Percentiles rank a stretch among this genome's conserved stretches.
These are phyloP conservation scores for Trametes polyzona DNA, from an alignment of 1,284 basidiomycete species.

Conservation along the genomic window DNA sequence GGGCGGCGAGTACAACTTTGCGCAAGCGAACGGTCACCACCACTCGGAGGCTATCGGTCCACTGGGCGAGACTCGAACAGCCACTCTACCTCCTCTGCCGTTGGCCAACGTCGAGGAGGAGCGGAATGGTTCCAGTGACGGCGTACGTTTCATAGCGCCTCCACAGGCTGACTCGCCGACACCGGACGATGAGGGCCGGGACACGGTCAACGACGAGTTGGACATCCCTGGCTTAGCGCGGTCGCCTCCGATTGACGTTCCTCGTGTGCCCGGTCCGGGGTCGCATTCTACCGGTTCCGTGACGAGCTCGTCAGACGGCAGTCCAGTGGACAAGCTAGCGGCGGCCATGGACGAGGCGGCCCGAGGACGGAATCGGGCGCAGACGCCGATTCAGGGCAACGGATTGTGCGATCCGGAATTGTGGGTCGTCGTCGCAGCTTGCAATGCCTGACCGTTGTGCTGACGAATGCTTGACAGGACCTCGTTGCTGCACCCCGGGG, in stretches of 20 bases:
- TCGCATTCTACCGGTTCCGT: constrained; percentile 40
- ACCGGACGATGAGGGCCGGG: constrained; percentile 33
- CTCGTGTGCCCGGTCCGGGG: constrained; percentile 32
- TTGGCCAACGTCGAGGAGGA: constrained; percentile 22
- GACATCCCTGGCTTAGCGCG: constrained; percentile 42
- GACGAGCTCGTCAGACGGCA: constrained; percentile 56
- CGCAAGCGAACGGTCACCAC: constrained; percentile 19
- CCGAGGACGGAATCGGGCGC: constrained; percentile 56
- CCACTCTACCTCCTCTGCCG: constrained; percentile 24
- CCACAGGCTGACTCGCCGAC: constrained; percentile 21
- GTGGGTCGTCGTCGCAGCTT: constrained; percentile 36
- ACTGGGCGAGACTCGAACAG: constrained; percentile 33
- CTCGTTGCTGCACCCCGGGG: constrained; percentile 47
- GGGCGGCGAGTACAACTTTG: constrained; percentile 36
- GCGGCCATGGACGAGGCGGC: constrained; percentile 39
- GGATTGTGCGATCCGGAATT: constrained; percentile 46
- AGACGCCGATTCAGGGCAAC: constrained; percentile 62
- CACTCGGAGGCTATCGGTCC: constrained; percentile 36
- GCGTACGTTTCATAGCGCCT: constrained; percentile 28
- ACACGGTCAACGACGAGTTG: constrained; percentile 27
- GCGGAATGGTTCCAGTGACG: constrained; percentile 13
- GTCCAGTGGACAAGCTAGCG: constrained; percentile 45
- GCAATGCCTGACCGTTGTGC: not conserved
- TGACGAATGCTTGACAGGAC: constrained; percentile 39
- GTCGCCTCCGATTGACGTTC: constrained; percentile 37